Percentiles rank a stretch among this genome's conserved stretches.
Evolutionary conservation across 2,329 filamentous ascomycete genomes (phyloP).

Genomic region (Pseudopyricularia cyperi): DNA sequence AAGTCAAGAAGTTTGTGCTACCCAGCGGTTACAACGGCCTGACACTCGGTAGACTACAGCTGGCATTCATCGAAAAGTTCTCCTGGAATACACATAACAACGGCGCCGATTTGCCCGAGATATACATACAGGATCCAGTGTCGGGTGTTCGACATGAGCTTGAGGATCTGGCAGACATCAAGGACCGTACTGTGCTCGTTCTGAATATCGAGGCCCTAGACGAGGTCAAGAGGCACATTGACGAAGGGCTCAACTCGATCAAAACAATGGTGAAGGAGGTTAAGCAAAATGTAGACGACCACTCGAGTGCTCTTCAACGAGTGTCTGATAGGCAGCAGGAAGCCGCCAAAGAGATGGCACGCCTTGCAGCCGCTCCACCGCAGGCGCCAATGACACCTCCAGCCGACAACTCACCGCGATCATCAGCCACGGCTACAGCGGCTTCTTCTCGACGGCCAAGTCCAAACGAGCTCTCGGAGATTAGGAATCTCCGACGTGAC

Average conservation of each 20-base stretch:
- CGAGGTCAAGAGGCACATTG: conserved; percentile 92
- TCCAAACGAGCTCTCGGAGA: conserved; percentile 54
- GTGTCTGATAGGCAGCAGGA: conserved; percentile 89
- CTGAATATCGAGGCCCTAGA: conserved; percentile 87
- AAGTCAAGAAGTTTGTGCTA: conserved; percentile 91
- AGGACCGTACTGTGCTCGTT: conserved; percentile 88
- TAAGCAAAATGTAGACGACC: conserved; percentile 70
- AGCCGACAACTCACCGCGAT: conserved; percentile 17
- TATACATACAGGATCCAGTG: conserved; percentile 92
- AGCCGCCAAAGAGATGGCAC: conserved; percentile 73
- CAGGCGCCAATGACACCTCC: conserved; percentile 21
- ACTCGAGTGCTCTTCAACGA: conserved; percentile 67
- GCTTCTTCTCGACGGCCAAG: conserved; percentile 21
- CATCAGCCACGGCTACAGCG: neutral
- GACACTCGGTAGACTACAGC: conserved; percentile 74
- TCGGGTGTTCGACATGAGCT: conserved; percentile 95
- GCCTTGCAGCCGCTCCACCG: conserved; percentile 33
- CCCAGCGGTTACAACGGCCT: conserved; percentile 73
- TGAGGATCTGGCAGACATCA: conserved; percentile 85
- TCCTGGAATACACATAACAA: conserved; percentile 97
- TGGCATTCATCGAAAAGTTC: conserved; percentile 98
- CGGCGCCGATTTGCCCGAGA: conserved; percentile 84
- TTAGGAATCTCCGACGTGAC: conserved; percentile 74
- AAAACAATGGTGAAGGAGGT: conserved; percentile 77
- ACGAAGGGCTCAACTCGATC: conserved; percentile 74